These are phyloP conservation scores for Ascochyta pisi DNA, from an alignment of 2,329 filamentous ascomycete species.

Conservation along the genomic window DNA sequence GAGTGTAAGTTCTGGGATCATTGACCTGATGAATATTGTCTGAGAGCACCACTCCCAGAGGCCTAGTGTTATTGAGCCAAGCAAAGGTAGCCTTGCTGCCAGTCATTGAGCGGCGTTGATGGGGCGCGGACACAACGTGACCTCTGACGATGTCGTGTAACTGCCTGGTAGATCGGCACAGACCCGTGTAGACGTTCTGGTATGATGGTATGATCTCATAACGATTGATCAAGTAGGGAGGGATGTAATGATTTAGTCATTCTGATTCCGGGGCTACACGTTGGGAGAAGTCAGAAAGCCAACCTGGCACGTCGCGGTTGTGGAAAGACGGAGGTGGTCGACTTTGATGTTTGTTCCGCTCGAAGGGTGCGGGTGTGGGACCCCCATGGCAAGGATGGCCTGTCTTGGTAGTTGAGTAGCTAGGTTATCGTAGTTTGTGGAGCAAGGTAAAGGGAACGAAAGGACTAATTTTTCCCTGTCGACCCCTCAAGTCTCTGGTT, in stretches of 20 bases:
- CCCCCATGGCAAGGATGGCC: slow-evolving; percentile 9
- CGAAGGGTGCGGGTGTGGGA: slow-evolving; percentile 2
- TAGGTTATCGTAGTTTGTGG: background rate
- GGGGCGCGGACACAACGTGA: slow-evolving; percentile 12
- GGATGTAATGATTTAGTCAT: background rate
- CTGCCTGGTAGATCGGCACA: slow-evolving; percentile 11
- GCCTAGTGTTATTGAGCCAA: background rate
- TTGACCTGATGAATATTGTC: background rate
- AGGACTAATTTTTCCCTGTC: background rate
- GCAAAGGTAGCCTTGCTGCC: slow-evolving; percentile 10
- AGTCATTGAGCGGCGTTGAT: slow-evolving; percentile 2
- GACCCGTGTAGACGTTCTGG: slow-evolving; percentile 6
- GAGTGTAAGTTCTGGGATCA: background rate
- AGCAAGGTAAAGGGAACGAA: background rate
- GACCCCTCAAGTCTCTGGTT: background rate
- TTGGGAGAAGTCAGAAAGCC: background rate
- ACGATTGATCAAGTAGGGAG: background rate
- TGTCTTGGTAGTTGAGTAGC: background rate
- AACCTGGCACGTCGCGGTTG: background rate
- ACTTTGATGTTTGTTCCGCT: slow-evolving; percentile 1
- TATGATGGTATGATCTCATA: background rate
- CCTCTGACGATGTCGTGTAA: slow-evolving; percentile 18
- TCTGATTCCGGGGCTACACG: background rate
- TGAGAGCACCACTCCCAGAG: background rate
- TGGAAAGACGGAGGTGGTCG: background rate